Evolutionary conservation across 2,329 filamentous ascomycete species (phyloP).

Genomic region (Zymoseptoria passerinii): DNA sequence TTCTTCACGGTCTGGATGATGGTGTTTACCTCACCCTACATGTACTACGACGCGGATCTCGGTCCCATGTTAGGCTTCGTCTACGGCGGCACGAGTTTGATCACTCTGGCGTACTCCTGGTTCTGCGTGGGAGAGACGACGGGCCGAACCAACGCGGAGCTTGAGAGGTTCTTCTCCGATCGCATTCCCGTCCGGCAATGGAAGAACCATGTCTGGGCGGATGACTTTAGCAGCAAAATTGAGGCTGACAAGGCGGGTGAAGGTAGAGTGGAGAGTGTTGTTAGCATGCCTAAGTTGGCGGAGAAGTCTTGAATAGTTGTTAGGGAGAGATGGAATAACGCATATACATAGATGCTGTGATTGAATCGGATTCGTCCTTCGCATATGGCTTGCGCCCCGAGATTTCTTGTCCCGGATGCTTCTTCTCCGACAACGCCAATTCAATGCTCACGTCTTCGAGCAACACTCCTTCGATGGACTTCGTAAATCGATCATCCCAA

Average conservation of each 20-base stretch:
- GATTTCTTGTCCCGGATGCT: not conserved
- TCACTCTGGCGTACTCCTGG: constrained; percentile 32
- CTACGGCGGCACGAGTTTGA: constrained; percentile 12
- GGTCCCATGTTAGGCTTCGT: constrained; percentile 33
- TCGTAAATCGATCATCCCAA: too few species aligned
- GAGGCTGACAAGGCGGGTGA: not conserved
- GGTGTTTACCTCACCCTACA: constrained; percentile 35
- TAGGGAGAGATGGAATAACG: not conserved
- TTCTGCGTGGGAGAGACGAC: constrained; percentile 37
- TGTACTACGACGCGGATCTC: constrained; percentile 31
- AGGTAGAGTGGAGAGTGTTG: constrained; percentile 1
- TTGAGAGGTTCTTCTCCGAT: constrained; percentile 35
- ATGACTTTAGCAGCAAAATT: constrained; percentile 1
- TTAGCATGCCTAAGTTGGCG: not conserved
- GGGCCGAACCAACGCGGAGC: constrained; percentile 31
- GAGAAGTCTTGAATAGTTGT: not conserved
- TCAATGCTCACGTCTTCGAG: too few species aligned
- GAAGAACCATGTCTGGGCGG: constrained; percentile 14
- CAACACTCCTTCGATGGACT: too few species aligned
- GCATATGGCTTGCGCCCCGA: not conserved
- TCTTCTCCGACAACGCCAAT: not conserved
- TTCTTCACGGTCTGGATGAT: constrained; percentile 38
- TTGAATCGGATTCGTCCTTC: not conserved
- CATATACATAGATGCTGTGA: not conserved
- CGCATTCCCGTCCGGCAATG: constrained; percentile 18